phyloP scores from a whole-genome alignment of 805 yeast genomes.

The Cyberlindnera xylosilytica region DNA sequence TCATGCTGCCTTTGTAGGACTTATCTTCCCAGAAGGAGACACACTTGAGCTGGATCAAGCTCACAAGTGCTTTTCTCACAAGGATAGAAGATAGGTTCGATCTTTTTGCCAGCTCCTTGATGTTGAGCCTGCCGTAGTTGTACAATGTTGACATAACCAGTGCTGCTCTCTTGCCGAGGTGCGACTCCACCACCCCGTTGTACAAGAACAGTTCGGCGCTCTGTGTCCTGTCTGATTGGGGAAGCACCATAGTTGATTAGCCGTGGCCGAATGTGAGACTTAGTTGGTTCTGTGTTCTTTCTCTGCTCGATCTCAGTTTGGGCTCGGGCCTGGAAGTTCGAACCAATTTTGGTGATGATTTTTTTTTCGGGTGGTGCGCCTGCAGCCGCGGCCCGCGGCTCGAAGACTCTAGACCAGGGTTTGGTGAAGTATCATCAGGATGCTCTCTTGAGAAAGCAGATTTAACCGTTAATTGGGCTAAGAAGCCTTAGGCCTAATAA shows the following conservation, averaged over 20 bases:
- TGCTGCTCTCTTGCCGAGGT: slow-evolving; percentile 74
- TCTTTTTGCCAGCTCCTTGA: slow-evolving; percentile 47
- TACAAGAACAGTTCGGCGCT: slow-evolving; percentile 61
- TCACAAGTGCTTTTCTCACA: slow-evolving; percentile 66
- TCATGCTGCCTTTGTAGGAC: slow-evolving; percentile 25
- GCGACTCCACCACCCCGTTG: slow-evolving; percentile 48
- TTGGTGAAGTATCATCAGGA: too few relatives aligned
- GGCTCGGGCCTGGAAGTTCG: too few relatives aligned
- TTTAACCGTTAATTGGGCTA: too few relatives aligned
- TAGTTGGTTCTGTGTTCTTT: too few relatives aligned
- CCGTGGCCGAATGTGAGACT: too few relatives aligned
- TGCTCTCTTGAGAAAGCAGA: too few relatives aligned
- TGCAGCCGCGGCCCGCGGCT: too few relatives aligned
- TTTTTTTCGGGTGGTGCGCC: too few relatives aligned
- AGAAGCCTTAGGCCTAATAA: too few relatives aligned
- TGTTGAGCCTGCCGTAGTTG: slow-evolving; percentile 63
- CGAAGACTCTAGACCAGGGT: too few relatives aligned
- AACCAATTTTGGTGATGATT: too few relatives aligned
- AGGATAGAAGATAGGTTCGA: slow-evolving; percentile 46
- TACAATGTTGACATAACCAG: slow-evolving; percentile 56
- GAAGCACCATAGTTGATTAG: slow-evolving; percentile 6
- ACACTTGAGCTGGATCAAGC: slow-evolving; percentile 77
- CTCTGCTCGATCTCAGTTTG: too few relatives aligned
- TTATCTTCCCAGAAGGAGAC: slow-evolving; percentile 60
- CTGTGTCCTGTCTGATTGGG: slow-evolving; percentile 42